Conservation (phyloP, 2,329 filamentous ascomycete genomes). For the Trichoderma sp. region DNA sequence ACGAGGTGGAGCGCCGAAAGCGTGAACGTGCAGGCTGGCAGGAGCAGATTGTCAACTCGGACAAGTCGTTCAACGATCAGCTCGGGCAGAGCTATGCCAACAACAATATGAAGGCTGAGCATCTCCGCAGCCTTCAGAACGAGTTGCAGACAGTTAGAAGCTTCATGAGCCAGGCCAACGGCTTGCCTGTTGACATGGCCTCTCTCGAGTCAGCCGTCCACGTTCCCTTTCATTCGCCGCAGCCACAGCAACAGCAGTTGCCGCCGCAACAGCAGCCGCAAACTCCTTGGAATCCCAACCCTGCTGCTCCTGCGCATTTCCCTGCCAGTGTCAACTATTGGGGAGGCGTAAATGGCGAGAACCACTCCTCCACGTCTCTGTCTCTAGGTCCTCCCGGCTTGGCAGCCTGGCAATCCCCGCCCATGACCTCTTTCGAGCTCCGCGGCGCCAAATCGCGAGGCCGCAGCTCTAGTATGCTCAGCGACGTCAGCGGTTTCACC, state of each 20-base stretch:
- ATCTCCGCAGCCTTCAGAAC: slow-evolving; percentile 34
- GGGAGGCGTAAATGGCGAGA: slow-evolving; percentile 38
- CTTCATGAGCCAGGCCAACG: slow-evolving; percentile 35
- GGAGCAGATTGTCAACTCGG: slow-evolving; percentile 47
- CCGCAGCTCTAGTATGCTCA: slow-evolving; percentile 67
- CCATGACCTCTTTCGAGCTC: slow-evolving; percentile 41
- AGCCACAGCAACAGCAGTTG: slow-evolving; percentile 27
- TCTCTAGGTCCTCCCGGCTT: slow-evolving; percentile 35
- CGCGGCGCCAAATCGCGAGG: slow-evolving; percentile 50
- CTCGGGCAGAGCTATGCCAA: slow-evolving; percentile 42
- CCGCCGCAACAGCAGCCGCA: slow-evolving; percentile 28
- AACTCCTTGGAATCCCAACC: slow-evolving; percentile 39
- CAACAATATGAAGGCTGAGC: slow-evolving; percentile 36
- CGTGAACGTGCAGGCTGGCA: slow-evolving; percentile 53
- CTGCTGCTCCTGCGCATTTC: slow-evolving; percentile 38
- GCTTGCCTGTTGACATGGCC: slow-evolving; percentile 35
- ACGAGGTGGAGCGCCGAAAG: slow-evolving; percentile 62
- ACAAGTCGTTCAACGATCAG: slow-evolving; percentile 48
- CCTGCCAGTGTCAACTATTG: slow-evolving; percentile 34
- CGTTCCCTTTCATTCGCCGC: slow-evolving; percentile 12
- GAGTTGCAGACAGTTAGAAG: slow-evolving; percentile 38
- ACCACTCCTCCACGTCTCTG: slow-evolving; percentile 35
- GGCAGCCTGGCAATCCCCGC: slow-evolving; percentile 39
- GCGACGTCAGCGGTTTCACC: slow-evolving; percentile 66
- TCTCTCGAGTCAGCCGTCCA: not conserved